Evolutionary conservation across 371 early-diverging fungal genomes (phyloP).

Genomic region (Rhizomucor pusillus): DNA sequence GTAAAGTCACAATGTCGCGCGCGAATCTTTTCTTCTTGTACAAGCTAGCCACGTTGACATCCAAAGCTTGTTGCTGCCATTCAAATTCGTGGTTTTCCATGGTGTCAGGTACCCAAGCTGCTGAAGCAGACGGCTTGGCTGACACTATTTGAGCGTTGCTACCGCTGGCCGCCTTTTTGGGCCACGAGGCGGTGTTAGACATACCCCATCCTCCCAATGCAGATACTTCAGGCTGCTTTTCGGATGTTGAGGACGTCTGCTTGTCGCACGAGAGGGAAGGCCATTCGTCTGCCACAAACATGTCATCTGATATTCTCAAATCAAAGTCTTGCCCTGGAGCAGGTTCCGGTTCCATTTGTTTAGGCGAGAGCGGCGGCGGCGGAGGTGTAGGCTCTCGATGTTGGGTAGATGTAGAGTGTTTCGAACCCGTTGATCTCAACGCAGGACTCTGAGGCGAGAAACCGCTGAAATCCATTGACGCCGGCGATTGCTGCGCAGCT

Average conservation of each 20-base stretch:
- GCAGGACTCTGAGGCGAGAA: too few species aligned
- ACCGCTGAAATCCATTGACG: too few species aligned
- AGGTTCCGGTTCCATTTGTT: too few species aligned
- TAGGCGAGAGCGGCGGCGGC: too few species aligned
- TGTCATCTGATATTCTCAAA: neutral
- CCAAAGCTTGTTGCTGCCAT: slow-evolving; percentile 14
- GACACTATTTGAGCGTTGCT: neutral
- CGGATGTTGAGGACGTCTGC: neutral
- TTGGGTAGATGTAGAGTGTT: neutral
- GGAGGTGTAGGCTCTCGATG: too few species aligned
- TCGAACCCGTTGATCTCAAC: neutral
- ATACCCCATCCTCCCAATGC: slow-evolving; percentile 33
- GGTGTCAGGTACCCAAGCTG: slow-evolving; percentile 11
- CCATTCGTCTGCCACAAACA: slow-evolving; percentile 6
- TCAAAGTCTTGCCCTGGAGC: too few species aligned
- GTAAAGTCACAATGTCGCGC: neutral
- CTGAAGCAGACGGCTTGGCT: neutral
- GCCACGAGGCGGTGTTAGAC: slow-evolving; percentile 3
- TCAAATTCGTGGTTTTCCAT: slow-evolving; percentile 2
- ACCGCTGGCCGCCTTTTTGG: neutral
- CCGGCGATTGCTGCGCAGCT: neutral
- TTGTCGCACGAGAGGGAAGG: slow-evolving; percentile 1
- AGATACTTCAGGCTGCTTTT: neutral
- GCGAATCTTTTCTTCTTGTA: neutral
- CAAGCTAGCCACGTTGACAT: neutral